These are phyloP conservation scores for Clausena lansium DNA, from an alignment of 345 rosid genomes.

Conservation along the genomic window DNA sequence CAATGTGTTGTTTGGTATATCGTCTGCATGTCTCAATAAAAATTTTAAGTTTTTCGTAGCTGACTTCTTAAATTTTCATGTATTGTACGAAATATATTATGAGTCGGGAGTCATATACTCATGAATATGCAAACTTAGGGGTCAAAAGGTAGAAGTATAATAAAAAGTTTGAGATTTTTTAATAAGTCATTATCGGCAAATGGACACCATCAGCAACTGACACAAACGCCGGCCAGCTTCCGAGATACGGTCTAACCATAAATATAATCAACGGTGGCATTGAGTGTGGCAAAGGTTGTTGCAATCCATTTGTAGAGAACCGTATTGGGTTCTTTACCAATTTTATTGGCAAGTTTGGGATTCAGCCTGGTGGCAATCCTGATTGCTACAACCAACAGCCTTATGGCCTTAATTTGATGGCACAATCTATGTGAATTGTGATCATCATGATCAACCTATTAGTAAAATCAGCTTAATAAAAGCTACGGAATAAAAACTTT, in stretches of 20 bases:
- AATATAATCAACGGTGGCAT: conserved; percentile 67
- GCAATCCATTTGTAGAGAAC: conserved; percentile 32
- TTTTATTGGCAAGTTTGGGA: conserved; percentile 38
- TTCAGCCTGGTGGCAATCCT: conserved; percentile 48
- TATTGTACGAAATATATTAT: too few relatives aligned
- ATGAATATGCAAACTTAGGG: too few relatives aligned
- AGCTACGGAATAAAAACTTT: background rate
- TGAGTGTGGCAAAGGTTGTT: conserved; percentile 51
- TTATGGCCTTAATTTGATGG: conserved; percentile 16
- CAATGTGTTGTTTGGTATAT: too few relatives aligned
- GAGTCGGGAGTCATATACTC: too few relatives aligned
- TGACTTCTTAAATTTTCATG: too few relatives aligned
- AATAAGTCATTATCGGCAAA: conserved; percentile 37
- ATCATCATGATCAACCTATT: too few relatives aligned
- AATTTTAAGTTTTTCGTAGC: too few relatives aligned
- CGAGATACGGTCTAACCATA: conserved; percentile 53
- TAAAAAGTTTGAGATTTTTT: too few relatives aligned
- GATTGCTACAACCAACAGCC: conserved; percentile 54
- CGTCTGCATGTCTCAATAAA: too few relatives aligned
- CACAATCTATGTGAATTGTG: conserved; percentile 17
- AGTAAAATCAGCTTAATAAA: background rate
- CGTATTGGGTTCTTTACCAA: conserved; percentile 61
- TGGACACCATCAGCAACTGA: conserved; percentile 42
- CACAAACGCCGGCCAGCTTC: conserved; percentile 35
- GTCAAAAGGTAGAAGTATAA: too few relatives aligned